Base-by-base conservation (phyloP, 306 rosid species). In the Rubus idaeus region DNA sequence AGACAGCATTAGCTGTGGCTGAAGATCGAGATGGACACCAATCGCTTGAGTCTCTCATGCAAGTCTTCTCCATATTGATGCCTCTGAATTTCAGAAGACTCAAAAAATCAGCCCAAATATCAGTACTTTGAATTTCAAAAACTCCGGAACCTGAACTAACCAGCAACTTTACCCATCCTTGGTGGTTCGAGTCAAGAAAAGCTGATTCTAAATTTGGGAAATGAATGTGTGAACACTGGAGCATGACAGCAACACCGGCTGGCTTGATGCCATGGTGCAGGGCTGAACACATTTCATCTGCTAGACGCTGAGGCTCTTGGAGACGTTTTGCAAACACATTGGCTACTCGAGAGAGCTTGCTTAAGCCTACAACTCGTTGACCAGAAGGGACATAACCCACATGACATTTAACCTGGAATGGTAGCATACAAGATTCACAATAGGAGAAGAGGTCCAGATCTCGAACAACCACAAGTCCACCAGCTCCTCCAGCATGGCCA, bases 371-470 rank as follows among this genome's bases (percentile, higher is more conserved):
- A 68, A 96, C 98, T 76, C 90, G 86, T 76, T 87, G 91, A 49
- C 93, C 88, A 21, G 91, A 88, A 62, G 99, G 96, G 69, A 96
- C 92, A 79, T 96, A 96, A 45, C 97, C 98, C 55, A 92, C 94
- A 76, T 96, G 99, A 78, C 97, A 92, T 75, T 87, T 92, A 62
- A 91, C 91, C 86, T 89, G 96, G 81, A 96, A 92, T 6, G 98
- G 99, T 76, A 96, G 96, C 89, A 96, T 78, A 86, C 99, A 96
- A 7, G 98, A 92, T 80, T 96, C 99, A 6, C 99, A 96, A 71
- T 91, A 91, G 21, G 97, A 92, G 79, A 91, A 96, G 72, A 88
- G 81, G 82, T 96, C 92, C 44, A 96, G 81, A 81, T 96, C 99
- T 75, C 98, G 80, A 77, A 96, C 99, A 79, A 92, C 76, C 81